Base-by-base conservation (phyloP, 495 filamentous ascomycete genomes). In the Aspergillus bertholletiae region DNA sequence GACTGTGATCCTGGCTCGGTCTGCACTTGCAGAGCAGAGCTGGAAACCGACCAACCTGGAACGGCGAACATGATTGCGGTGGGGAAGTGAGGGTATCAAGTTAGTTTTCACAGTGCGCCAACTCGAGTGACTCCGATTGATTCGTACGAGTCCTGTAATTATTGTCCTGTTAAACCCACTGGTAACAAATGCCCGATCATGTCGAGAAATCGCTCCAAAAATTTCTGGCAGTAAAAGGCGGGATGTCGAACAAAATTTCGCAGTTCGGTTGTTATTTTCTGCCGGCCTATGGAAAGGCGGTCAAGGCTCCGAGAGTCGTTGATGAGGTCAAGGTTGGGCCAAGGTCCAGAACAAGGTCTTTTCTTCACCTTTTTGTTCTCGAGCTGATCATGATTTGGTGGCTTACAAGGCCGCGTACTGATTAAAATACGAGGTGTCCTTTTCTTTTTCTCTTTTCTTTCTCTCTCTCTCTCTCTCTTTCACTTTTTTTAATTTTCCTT, bases 31-130 rank as follows among this genome's bases (percentile, higher is more conserved):
- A 92, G 81, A 44, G 74, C 75, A 59, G 83, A 79, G 49, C 84
- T 78, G 55, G 89, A 80, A 23, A 97, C 75, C 20, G 88, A 87
- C 89, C 92, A 96, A 56, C 93, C 94, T 58, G 88, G 88, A 49
- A 97, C 92, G 5, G 92, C 84, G 67, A 98, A 98, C 94, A 98
- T 97, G 57, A 34, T 73, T 56, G 20, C 45, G 48, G 17, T 22
- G 22, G 15, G 7, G 7, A 6, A 46, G 2, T 26, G 8, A 40
- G 26, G 32, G 23, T 13, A 24, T 35, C 40, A 35, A 39, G 22
- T 11, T 11, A 4, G 12, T 22, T 40, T 2, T 12, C 32, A 5
- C 15, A n/a, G 1, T 49, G 37, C 21, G 15, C 24, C 13, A 34
- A 35, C 9, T 20, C 28, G 7, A 18, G 8, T 27, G 5, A 35